Base-by-base conservation (phyloP, 2,329 filamentous ascomycete species). In the Paraconiothyrium sp. region DNA sequence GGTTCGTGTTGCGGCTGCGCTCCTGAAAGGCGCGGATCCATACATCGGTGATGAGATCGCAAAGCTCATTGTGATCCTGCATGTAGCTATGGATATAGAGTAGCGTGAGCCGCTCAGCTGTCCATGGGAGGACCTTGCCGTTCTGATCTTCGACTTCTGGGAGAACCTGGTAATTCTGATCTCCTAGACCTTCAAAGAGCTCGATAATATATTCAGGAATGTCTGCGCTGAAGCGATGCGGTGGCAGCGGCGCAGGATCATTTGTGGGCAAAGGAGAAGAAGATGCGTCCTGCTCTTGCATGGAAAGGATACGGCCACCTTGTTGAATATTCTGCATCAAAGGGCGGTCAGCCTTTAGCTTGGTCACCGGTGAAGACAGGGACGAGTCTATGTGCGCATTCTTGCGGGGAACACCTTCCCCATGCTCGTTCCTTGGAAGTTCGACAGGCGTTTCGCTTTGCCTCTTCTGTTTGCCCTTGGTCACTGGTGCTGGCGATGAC, bases 11-110 rank as follows among this genome's bases (percentile, higher is more conserved):
- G 47, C 47, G 49, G 71, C 67, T 5, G 58, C 49, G 5, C 30
- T 49, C 30, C 32, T 75, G 75, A 59, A 76, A 72, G 0, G 70
- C 72, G 16, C 72, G 74, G 58, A 77, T 77, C 74, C 74, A 77
- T 5, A 70, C 74, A 47, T 77, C 75, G 39, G 65, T 64, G 32
- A 77, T 56, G 14, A 77, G 61, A 54, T 77, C 74, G 61, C 74
- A 76, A 24, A 67, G 41, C 41, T 74, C 39, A 60, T 61, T 71
- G 3, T 62, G 32, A 0, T 56, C 13, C 16, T 57, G 34, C 4
- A 62, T 20, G 57, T 73, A 72, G 58, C 64, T 63, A 22, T 65
- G 43, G 37, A 76, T 58, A 64, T 77, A 76, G n/a, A 76, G 63
- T 8, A 72, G 60, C 0, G 59, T 67, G 4, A 77, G 70, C 2